These are phyloP conservation scores for Colletotrichum lupini DNA, from an alignment of 2,329 filamentous ascomycete species.

Conservation along the genomic window DNA sequence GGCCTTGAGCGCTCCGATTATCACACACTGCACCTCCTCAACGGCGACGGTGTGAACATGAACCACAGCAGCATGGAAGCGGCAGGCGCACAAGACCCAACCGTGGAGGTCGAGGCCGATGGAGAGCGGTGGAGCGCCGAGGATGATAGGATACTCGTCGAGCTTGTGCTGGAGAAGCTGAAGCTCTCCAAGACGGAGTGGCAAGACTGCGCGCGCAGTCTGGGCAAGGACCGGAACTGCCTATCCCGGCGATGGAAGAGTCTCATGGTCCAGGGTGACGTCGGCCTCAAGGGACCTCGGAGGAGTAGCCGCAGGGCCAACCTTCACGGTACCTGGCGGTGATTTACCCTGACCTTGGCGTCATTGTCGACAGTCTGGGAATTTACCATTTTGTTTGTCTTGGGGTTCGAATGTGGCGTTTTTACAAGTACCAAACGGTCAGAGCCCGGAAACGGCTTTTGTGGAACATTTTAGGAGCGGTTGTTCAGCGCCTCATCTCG, in stretches of 20 bases:
- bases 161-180: slow-evolving; percentile 75
- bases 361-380: not conserved
- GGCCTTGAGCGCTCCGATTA: slow-evolving; percentile 70
- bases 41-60: slow-evolving; percentile 39
- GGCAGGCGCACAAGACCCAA: slow-evolving; percentile 42
- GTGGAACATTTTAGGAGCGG: not conserved
- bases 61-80: slow-evolving; percentile 37
- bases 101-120: slow-evolving; percentile 57
- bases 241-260: slow-evolving; percentile 72
- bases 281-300: slow-evolving; percentile 63
- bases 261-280: slow-evolving; percentile 67
- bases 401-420: not conserved
- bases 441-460: not conserved
- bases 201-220: slow-evolving; percentile 73
- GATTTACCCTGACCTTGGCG: not conserved
- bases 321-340: slow-evolving; percentile 68
- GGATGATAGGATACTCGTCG: slow-evolving; percentile 73
- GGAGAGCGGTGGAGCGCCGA: slow-evolving; percentile 68
- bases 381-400: not conserved
- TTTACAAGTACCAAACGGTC: not conserved
- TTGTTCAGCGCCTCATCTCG: not conserved
- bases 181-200: slow-evolving; percentile 73
- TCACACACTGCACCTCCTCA: slow-evolving; percentile 58
- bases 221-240: slow-evolving; percentile 69
- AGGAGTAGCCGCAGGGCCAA: slow-evolving; percentile 56